phyloP scores from a whole-genome alignment of 805 yeast genomes.

The Candida glaebosa region DNA sequence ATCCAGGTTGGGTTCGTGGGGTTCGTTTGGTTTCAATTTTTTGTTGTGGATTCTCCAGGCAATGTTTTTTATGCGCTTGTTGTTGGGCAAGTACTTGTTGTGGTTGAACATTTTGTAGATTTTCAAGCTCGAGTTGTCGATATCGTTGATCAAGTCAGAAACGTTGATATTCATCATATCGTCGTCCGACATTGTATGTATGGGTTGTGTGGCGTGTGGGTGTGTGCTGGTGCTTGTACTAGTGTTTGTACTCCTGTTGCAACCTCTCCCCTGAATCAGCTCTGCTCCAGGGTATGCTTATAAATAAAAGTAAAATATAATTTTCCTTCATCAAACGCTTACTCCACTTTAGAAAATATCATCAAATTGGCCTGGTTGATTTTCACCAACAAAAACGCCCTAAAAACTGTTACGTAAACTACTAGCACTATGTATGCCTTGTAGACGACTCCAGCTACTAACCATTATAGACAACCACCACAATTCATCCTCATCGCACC shows the following conservation, averaged over 20 bases:
- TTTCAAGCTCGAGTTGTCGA: constrained; percentile 33
- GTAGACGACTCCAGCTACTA: too few species aligned
- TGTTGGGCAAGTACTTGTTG: constrained; percentile 40
- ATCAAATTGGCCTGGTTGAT: too few species aligned
- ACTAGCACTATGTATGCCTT: too few species aligned
- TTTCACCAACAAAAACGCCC: too few species aligned
- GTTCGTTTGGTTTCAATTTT: constrained; percentile 15
- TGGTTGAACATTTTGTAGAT: constrained; percentile 40
- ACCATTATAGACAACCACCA: too few species aligned
- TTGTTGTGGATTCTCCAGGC: constrained; percentile 45
- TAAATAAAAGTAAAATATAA: not conserved
- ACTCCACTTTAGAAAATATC: not conserved
- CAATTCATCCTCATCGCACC: too few species aligned
- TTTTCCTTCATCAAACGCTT: not conserved
- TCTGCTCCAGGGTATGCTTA: too few species aligned
- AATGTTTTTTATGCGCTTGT: constrained; percentile 38
- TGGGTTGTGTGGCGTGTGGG: too few species aligned
- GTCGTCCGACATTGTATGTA: constrained; percentile 2
- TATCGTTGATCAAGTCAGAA: constrained; percentile 17
- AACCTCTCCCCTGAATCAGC: too few species aligned
- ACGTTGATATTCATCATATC: constrained; percentile 3
- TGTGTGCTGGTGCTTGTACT: too few species aligned
- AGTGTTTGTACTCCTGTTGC: too few species aligned
- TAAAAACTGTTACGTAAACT: too few species aligned
- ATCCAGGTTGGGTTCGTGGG: constrained; percentile 1